Evolutionary conservation across 495 filamentous ascomycete genomes (phyloP).

Genomic region (Neurospora sp.): DNA sequence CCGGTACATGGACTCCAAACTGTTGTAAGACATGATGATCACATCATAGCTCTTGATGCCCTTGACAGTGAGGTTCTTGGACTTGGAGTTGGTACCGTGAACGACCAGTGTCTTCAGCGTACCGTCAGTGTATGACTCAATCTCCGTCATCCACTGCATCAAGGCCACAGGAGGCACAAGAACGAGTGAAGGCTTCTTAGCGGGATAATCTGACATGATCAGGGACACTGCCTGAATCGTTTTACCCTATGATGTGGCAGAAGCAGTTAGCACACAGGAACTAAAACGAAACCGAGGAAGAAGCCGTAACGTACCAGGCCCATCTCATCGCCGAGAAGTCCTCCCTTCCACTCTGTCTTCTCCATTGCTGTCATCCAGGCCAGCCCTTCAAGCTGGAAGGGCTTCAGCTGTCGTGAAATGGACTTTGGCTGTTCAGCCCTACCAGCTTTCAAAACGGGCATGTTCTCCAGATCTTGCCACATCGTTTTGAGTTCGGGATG

Average conservation of each 20-base stretch:
- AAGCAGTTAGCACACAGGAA: background rate
- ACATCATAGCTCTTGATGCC: conserved; percentile 78
- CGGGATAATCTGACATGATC: conserved; percentile 94
- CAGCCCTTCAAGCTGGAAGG: conserved; percentile 86
- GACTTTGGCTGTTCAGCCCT: conserved; percentile 63
- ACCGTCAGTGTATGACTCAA: conserved; percentile 80
- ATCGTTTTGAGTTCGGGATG: conserved; percentile 74
- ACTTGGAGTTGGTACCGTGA: conserved; percentile 75
- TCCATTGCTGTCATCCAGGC: conserved; percentile 93
- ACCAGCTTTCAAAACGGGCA: conserved; percentile 53
- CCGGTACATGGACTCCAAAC: conserved; percentile 80
- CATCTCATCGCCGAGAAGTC: conserved; percentile 92
- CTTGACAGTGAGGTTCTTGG: conserved; percentile 60
- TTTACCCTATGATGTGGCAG: conserved; percentile 47
- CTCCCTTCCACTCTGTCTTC: conserved; percentile 71
- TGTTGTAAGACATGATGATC: conserved; percentile 94
- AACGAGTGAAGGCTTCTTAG: conserved; percentile 71
- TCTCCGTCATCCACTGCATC: conserved; percentile 96
- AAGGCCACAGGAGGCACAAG: conserved; percentile 89
- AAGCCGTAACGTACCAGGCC: conserved; percentile 45
- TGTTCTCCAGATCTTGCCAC: conserved; percentile 66
- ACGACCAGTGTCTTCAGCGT: conserved; percentile 81
- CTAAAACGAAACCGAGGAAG: background rate
- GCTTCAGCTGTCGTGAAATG: conserved; percentile 75
- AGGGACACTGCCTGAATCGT: conserved; percentile 95